Base-by-base conservation (phyloP, 1,284 basidiomycete species). In the Ganoderma sp. region DNA sequence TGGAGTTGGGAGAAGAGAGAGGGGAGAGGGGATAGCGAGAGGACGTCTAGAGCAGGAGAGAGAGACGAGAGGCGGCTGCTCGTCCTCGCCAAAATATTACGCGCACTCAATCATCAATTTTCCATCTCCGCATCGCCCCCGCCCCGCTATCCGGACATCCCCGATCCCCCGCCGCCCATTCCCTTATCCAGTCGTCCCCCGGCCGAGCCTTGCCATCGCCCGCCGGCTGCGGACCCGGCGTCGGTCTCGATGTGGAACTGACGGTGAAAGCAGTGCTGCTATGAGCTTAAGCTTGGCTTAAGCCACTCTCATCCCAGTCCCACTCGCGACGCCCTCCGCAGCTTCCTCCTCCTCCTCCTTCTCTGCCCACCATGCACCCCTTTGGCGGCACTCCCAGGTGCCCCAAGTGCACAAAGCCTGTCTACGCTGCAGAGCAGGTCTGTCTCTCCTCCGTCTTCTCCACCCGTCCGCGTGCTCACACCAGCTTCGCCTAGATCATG, bases 391-490 rank as follows among this genome's bases (percentile, higher is more conserved):
- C 86, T 6, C 85, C 89, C 42, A 78, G 83, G 67, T 93, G 91
- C 75, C 88, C 90, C 32, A 80, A 85, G 76, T 93, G 91, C 79
- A 79, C 77, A 70, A 90, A 88, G 78, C 79, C 85, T 1, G 92
- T 94, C 28, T 94, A 94, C 79, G 90, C 90, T 70, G 92, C 92
- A 68, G 92, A 94, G 78, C 91, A 93, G 85, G 91, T 59, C 12
- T 22, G 58, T 37, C 66, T 22, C 5, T 22, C 5, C 45, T n/a
- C 65, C n/a, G 62, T 42, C 34, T 52, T 22, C 62, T 28, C 10
- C 15, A 12, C 22, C 59, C 25, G 28, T 64, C 71, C 39, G 67
- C 41, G 56, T 32, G 48, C 58, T 70, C 37, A 65, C 42, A 28
- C 19, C 37, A 50, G 54, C 63, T 43, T 74, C 71, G 65, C 69